Evolutionary conservation across 768 basidiomycete species (phyloP), one percentile per base, ranked within the genome.

Genomic region (Termitomyces sp.): DNA sequence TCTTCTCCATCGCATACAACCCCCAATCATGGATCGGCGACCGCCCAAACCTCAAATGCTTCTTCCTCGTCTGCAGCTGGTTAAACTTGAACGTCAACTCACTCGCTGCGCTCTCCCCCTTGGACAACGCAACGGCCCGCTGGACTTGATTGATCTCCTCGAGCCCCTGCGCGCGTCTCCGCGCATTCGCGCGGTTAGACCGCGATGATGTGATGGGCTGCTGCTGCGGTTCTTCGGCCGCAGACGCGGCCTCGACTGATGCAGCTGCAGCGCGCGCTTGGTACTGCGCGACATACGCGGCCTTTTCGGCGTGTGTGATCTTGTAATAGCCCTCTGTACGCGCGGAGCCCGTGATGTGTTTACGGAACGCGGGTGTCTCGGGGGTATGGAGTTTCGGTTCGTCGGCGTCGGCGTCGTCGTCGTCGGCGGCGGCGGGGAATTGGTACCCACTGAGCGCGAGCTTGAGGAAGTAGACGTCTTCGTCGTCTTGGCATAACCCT

Each of bases 11-110:
- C 36, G 97, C 96, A 72, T 98, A 99, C 69, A 99, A 72, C 4
- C 97, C 97, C 92, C 96, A 99, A 68, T 96, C 96, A 70, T 99
- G 96, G 61, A 99, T 99, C 17, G 95, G 94, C 31, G 92, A 95
- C 46, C 94, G 82, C 4, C 94, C 91, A 69, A 99, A 99, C 38
- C 94, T 88, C 40, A 99, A 83, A 68, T 96, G 95, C 78, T 99
- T 99, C 86, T 98, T 98, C 65, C 97, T 80, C 40, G 96, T 94
- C 74, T 97, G 93, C 29, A 99, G 84, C 77, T 98, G 97, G 73
- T 98, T 98, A 81, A 98, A 98, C 79, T 97, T 96, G 81, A 97
- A 91, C n/a, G 78, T 80, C 47, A 91, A 72, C 71, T 92, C 84
- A 56, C 79, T 85, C 29, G 85, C 83, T 3, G 84, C 42, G 1